Evolutionary conservation across 1,139 yeast species (phyloP), one percentile per base, ranked within the genome.

Genomic region (Geotrichum histeridarum): DNA sequence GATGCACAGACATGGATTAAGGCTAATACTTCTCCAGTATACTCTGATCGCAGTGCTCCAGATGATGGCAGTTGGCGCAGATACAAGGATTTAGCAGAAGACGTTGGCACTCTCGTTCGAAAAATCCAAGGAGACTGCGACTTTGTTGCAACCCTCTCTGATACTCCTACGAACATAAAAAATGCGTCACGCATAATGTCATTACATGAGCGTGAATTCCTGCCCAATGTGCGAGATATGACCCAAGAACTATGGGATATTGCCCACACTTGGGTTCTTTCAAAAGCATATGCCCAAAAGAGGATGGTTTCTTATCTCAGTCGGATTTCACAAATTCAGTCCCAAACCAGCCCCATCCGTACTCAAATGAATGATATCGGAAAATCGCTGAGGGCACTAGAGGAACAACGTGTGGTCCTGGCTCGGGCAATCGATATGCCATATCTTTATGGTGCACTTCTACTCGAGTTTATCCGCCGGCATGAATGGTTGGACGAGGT

Each of bases 351-450:
- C 14, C 61, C 64, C 15, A 58, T 71, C 4, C 61, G 70, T 35
- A 65, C 66, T 4, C 62, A 61, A 35, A 56, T 72, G 8, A 60
- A 60, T 9, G 67, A 69, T 2, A 60, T 74, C 39, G 67, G 66
- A 42, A 62, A 61, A 8, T 64, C 64, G 32, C 61, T 78, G 38
- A 69, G 70, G 59, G 50, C 67, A 63, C 64, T 77, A 65, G 76
- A 82, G 70, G 65, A 71, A 50, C 53, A 71, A 67, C 77, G 79
- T 67, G 63, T 71, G 37, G 54, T 66, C 53, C 71, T 79, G 11
- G 78, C 79, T 15, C 72, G 72, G 41, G 83, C 88, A 1, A 77
- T 83, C 15, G 96, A 89, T 65, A 67, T 90, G 51, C 97, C 98
- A 0, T 71, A 88, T 42, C 70, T 89, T 1, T 88, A 87, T 66